Evolutionary conservation across 2,329 filamentous ascomycete genomes (phyloP).

Genomic region (Falciphora oryzae): DNA sequence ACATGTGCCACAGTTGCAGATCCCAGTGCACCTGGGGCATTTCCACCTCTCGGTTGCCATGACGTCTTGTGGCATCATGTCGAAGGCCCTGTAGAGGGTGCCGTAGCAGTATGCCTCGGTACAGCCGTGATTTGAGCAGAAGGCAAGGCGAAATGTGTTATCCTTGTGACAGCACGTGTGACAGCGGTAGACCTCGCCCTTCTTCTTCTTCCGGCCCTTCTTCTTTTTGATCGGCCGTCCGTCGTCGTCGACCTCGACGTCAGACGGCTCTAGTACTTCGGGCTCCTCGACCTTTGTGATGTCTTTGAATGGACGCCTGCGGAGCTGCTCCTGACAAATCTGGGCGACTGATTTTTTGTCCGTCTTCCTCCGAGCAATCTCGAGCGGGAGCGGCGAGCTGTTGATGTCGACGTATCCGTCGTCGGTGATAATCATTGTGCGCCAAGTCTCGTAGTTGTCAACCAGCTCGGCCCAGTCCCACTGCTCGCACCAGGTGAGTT

Average conservation of each 20-base stretch:
- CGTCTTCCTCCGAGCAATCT: conserved; percentile 59
- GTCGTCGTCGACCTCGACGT: conserved; percentile 58
- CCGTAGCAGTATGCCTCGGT: conserved; percentile 82
- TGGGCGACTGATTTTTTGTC: conserved; percentile 80
- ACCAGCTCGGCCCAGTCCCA: conserved; percentile 78
- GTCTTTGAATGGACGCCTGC: conserved; percentile 74
- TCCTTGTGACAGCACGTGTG: conserved; percentile 81
- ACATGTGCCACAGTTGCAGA: conserved; percentile 84
- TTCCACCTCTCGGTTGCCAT: conserved; percentile 80
- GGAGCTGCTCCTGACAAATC: conserved; percentile 88
- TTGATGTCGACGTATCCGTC: conserved; percentile 61
- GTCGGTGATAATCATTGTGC: conserved; percentile 68
- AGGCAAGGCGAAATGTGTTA: conserved; percentile 76
- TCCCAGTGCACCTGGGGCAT: conserved; percentile 78
- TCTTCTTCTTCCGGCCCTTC: conserved; percentile 50
- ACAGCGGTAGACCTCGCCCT: conserved; percentile 55
- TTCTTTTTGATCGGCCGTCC: conserved; percentile 55
- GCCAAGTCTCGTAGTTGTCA: conserved; percentile 76
- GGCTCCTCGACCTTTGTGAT: conserved; percentile 58
- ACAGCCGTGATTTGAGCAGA: conserved; percentile 67
- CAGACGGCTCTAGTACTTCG: conserved; percentile 40
- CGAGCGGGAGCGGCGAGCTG: conserved; percentile 63
- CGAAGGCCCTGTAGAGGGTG: conserved; percentile 85
- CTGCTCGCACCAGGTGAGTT: conserved; percentile 86
- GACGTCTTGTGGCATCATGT: conserved; percentile 76